Evolutionary conservation across 2,329 filamentous ascomycete species (phyloP), one percentile per base, ranked within the genome.

Genomic region (Ophiostoma quercus): DNA sequence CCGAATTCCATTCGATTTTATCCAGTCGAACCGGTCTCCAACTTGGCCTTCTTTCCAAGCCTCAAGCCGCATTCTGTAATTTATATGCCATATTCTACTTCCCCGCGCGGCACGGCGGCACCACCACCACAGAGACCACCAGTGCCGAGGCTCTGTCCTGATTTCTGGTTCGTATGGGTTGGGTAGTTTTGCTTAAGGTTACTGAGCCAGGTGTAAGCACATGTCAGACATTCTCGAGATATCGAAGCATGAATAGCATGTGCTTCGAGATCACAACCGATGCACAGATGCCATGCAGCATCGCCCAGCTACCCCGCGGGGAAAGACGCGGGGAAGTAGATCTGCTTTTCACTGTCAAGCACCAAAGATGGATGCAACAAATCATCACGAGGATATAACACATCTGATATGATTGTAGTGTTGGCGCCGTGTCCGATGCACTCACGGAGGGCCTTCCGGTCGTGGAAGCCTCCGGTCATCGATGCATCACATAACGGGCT

Each of bases 271-370:
- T 57, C 51, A 25, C 51, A 7, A n/a, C 51, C 51, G 51, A 57
- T 57, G 51, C n/a, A 25, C 51, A 57, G 51, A 57, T 12, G 2
- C n/a, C 12, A 11, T 25, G 51, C 51, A 25, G 22, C 22, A 57
- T 29, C 51, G 7, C 8, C 43, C 7, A n/a, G 43, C 43, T 14
- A 29, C 51, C 51, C 51, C 51, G 51, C 51, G 51, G 51, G 51
- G 51, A 57, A 57, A 7, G n/a, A 25, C 51, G 51, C 51, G 51
- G 51, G 51, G 51, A 57, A 57, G 51, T 25, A 57, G 51, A 25
- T 3, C 2, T 25, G 22, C 7, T 47, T n/a, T 47, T 16, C 43
- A 47, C 19, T 5, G 19, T 47, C 5, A 16, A n/a, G 8, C 2
- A n/a, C 7, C 2, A 47, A 47, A 47, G 16, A n/a, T 6, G 16